These are phyloP conservation scores for Spergularia marina DNA, from an alignment of 148 eudicot genomes.

Conservation along the genomic window DNA sequence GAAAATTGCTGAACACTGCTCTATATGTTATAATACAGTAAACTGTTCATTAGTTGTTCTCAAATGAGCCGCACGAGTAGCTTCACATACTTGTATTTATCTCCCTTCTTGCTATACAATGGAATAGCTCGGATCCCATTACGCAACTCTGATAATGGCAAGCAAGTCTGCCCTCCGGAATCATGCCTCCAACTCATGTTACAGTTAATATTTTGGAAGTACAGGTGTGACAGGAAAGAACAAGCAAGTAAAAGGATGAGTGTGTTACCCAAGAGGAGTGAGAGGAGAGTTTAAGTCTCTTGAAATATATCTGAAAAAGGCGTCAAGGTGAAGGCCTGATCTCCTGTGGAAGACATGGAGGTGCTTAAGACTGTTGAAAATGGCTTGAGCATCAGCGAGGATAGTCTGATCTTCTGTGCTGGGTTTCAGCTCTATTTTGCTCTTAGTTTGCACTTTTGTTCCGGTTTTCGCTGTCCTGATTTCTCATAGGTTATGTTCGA, in stretches of 20 bases:
- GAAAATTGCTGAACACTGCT: no score
- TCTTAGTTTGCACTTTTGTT: no score
- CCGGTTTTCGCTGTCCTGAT: no score
- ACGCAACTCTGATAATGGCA: constrained; percentile 52
- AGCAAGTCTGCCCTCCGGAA: constrained; percentile 66
- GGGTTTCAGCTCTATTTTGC: no score
- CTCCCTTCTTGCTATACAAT: constrained; percentile 40
- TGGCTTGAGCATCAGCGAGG: constrained; percentile 41
- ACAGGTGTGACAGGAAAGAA: no score
- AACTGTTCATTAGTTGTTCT: no score
- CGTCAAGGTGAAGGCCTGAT: constrained; percentile 43
- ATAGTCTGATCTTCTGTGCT: constrained; percentile 36
- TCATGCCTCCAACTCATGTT: constrained; percentile 37
- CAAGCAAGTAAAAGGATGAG: background rate
- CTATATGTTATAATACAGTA: no score
- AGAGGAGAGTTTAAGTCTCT: constrained; percentile 57
- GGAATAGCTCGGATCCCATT: constrained; percentile 60
- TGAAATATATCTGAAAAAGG: constrained; percentile 51
- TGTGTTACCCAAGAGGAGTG: constrained; percentile 32
- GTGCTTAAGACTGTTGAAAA: constrained; percentile 44
- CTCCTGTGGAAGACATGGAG: constrained; percentile 44
- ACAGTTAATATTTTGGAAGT: no score
- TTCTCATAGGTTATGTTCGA: no score
- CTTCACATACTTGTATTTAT: constrained; percentile 40
- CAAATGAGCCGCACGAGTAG: constrained; percentile 39